phyloP scores from a whole-genome alignment of 2,329 filamentous ascomycete species.

The Talaromyces sp. region DNA sequence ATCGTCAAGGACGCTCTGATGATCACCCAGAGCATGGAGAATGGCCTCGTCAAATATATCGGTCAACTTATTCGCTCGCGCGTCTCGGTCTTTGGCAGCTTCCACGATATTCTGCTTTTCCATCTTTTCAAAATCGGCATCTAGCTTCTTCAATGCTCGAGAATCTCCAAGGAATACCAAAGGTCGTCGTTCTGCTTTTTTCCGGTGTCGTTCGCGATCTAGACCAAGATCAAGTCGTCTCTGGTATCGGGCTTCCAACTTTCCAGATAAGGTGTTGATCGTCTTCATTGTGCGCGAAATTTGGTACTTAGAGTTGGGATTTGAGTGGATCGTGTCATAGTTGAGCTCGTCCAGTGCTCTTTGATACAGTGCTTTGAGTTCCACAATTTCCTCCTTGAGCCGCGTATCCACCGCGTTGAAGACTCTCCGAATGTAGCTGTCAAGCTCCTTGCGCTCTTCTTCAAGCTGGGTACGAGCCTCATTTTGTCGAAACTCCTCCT shows the following conservation, averaged over 20 bases:
- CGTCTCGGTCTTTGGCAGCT: conserved; percentile 50
- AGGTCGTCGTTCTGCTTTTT: conserved; percentile 54
- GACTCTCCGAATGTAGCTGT: conserved; percentile 51
- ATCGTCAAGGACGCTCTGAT: conserved; percentile 52
- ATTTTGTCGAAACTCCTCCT: conserved; percentile 55
- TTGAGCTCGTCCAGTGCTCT: conserved; percentile 45
- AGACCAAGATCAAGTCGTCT: conserved; percentile 51
- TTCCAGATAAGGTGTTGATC: conserved; percentile 48
- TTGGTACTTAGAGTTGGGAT: conserved; percentile 33
- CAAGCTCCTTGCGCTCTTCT: conserved; percentile 54
- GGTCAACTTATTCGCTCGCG: conserved; percentile 52
- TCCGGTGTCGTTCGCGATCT: conserved; percentile 55
- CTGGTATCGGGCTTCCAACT: conserved; percentile 51
- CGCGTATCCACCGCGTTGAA: conserved; percentile 52
- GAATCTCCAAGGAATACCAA: conserved; percentile 54
- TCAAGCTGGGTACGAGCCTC: conserved; percentile 53
- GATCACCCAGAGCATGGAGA: conserved; percentile 51
- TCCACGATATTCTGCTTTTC: conserved; percentile 53
- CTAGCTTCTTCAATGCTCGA: conserved; percentile 50
- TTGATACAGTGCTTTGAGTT: conserved; percentile 49
- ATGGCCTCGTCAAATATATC: conserved; percentile 53
- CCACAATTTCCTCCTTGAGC: conserved; percentile 51
- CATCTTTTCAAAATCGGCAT: conserved; percentile 50
- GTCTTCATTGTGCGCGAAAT: conserved; percentile 46
- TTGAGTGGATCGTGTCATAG: conserved; percentile 36